Evolutionary conservation across 768 basidiomycete genomes (phyloP).

Genomic region (Pleurotus ostreatus): DNA sequence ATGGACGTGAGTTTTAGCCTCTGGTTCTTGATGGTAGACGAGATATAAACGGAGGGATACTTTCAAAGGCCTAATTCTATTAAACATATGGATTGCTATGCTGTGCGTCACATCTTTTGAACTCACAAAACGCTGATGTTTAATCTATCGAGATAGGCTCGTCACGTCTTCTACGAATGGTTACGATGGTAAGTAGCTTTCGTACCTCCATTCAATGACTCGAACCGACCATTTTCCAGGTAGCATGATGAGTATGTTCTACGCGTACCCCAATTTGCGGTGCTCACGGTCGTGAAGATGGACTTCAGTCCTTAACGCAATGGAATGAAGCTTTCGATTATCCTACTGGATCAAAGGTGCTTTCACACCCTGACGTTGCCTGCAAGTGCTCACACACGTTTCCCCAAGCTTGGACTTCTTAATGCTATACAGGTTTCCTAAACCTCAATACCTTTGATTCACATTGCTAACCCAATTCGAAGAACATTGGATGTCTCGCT

Average conservation of each 20-base stretch:
- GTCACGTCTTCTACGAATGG: constrained; percentile 8
- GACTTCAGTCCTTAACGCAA: constrained; percentile 6
- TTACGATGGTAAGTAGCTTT: constrained; percentile 30
- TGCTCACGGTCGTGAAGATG: neutral
- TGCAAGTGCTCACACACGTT: neutral
- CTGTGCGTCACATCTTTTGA: constrained; percentile 31
- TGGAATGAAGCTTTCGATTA: constrained; percentile 7
- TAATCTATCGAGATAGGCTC: constrained; percentile 2
- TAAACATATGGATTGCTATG: constrained; percentile 55
- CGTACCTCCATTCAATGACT: constrained; percentile 60
- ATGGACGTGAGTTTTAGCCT: constrained; percentile 33
- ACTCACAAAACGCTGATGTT: neutral
- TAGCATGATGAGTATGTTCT: constrained; percentile 8
- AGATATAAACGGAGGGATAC: no score
- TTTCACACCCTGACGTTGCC: neutral
- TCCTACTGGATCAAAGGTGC: neutral
- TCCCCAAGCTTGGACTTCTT: constrained; percentile 1
- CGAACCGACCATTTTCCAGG: constrained; percentile 22
- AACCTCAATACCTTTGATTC: neutral
- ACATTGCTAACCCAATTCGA: neutral
- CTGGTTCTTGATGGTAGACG: neutral
- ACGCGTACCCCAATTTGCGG: neutral
- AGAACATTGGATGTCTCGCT: constrained; percentile 60
- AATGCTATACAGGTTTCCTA: constrained; percentile 5
- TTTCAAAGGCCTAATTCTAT: constrained; percentile 35